Conservation (phyloP, 2,329 filamentous ascomycete genomes). For the Fusarium agapanthi region DNA sequence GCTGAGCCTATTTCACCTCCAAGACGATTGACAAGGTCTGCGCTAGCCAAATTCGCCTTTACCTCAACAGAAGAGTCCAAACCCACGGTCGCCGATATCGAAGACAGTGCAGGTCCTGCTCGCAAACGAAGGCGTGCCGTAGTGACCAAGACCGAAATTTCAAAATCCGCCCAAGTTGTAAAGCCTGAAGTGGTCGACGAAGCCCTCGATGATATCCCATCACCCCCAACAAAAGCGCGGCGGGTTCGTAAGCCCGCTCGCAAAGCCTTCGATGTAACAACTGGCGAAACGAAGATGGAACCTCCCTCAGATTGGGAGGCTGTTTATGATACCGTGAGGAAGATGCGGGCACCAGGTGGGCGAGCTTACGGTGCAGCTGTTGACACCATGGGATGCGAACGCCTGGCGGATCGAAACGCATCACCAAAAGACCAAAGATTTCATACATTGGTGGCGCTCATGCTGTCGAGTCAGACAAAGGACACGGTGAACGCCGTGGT, state of each 20-base stretch:
- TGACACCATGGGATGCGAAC: conserved; percentile 96
- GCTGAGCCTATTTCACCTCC: conserved; percentile 43
- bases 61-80: conserved; percentile 38
- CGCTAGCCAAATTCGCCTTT: conserved; percentile 59
- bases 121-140: conserved; percentile 45
- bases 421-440: conserved; percentile 72
- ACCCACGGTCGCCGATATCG: conserved; percentile 57
- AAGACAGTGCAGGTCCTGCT: conserved; percentile 57
- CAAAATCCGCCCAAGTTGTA: conserved; percentile 36
- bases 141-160: conserved; percentile 14
- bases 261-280: conserved; percentile 51
- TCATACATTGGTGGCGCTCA: conserved; percentile 86
- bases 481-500: conserved; percentile 88
- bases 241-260: conserved; percentile 58
- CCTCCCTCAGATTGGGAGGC: conserved; percentile 85
- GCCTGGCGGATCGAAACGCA: conserved; percentile 66
- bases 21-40: conserved; percentile 59
- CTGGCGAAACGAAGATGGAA: conserved; percentile 51
- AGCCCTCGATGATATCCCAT: conserved; percentile 32
- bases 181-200: conserved; percentile 53
- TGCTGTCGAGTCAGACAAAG: conserved; percentile 93
- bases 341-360: conserved; percentile 72
- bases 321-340: conserved; percentile 79
- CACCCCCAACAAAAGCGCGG: conserved; percentile 40
- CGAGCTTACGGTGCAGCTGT: conserved; percentile 80